Percentiles rank a stretch among this genome's conserved stretches.
phyloP scores from a whole-genome alignment of 352 stramenopile genomes.

The Globisporangium middletonii region DNA sequence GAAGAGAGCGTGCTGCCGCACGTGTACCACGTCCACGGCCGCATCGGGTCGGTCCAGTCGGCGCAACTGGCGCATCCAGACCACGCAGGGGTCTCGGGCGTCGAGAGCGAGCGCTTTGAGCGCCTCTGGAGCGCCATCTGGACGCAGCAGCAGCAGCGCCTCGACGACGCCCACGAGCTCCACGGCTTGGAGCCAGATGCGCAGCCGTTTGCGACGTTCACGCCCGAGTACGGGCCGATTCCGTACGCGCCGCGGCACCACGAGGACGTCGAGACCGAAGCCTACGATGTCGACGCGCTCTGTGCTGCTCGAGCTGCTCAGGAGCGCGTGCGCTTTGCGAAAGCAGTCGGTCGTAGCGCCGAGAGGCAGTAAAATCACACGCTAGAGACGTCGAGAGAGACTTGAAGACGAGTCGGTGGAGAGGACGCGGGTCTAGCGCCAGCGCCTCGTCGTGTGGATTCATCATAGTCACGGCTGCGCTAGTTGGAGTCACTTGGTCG shows the following conservation, averaged over 20 bases:
- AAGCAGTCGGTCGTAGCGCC: background rate
- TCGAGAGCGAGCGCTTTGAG: constrained; percentile 45
- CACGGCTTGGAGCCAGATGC: too few relatives aligned
- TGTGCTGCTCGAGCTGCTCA: constrained; percentile 29
- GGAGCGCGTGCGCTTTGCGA: constrained; percentile 27
- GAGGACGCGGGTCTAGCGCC: too few relatives aligned
- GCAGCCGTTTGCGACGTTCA: constrained; percentile 43
- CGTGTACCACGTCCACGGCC: constrained; percentile 58
- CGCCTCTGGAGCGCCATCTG: constrained; percentile 45
- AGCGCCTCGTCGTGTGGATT: too few relatives aligned
- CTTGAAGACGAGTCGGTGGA: background rate
- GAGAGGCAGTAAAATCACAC: background rate
- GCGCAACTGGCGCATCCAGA: constrained; percentile 44
- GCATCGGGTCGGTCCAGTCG: constrained; percentile 42
- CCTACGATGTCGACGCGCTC: constrained; percentile 47
- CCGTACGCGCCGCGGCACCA: constrained; percentile 44
- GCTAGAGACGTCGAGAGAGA: background rate
- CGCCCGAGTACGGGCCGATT: constrained; percentile 63
- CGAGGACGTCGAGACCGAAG: constrained; percentile 21
- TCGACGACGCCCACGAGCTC: background rate
- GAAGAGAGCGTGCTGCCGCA: constrained; percentile 37
- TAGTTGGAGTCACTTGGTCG: constrained; percentile 5
- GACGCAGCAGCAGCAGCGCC: constrained; percentile 22
- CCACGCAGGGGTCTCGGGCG: constrained; percentile 16
- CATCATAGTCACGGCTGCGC: too few relatives aligned